Base-by-base conservation (phyloP, 768 basidiomycete species). In the Termitomyces sp. region DNA sequence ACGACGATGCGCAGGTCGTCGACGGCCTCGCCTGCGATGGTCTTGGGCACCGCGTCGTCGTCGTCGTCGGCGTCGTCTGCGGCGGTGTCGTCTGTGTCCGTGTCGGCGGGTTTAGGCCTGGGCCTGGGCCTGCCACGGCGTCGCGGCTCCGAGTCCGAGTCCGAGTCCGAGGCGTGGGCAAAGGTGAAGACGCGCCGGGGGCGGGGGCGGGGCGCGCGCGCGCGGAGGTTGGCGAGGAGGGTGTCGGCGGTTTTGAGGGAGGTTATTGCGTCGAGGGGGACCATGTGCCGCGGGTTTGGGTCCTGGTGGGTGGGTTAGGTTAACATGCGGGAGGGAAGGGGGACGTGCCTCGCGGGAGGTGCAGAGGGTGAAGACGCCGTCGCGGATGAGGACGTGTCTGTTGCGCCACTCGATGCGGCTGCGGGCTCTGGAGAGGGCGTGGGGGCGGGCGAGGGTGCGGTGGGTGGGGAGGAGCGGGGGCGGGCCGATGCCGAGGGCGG, bases 321-420 rank as follows among this genome's bases (percentile, higher is more conserved):
- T 26, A 26, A n/a, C n/a, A n/a, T n/a, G n/a, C n/a, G n/a, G n/a
- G n/a, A n/a, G n/a, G n/a, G n/a, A n/a, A n/a, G 26, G 26, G 26
- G 26, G 26, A 73, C 78, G 54, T 63, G 87, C 88, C 58, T 76
- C 69, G 30, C 79, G 75, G 26, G 79, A 75, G 63, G 79, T 83
- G 63, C 75, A 83, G 16, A 90, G 65, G 52, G 70, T 74, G n/a
- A 90, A 66, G 22, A 74, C 63, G 0, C 84, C 86, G 24, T 83
- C 78, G 54, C 76, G 72, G 30, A 90, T 77, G n/a, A 87, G 73
- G 45, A 84, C 72, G 81, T 84, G 87, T 4, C 84, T 71, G 18
- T 81, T 75, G 44, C 79, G 76, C 88, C 88, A 90, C 51, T 86
- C 86, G 9, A 64, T 20, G 40, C n/a, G 40, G n/a, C 2, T 41